phyloP scores from a whole-genome alignment of 768 basidiomycete species.

The Lentinula lateritia region DNA sequence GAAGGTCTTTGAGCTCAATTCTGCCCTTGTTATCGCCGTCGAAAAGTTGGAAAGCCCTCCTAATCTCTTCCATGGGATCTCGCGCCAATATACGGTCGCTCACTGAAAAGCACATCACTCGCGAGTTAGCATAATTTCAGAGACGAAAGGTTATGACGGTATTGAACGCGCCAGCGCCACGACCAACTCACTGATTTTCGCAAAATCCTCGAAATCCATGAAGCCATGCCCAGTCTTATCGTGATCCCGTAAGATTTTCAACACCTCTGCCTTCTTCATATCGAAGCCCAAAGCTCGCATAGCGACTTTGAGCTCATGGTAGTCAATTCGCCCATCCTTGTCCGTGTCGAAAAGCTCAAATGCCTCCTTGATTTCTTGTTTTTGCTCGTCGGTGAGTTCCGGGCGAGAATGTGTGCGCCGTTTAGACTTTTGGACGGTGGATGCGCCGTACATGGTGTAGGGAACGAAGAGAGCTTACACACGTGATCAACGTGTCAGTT shows the following conservation, averaged over 20 bases:
- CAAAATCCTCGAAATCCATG: slow-evolving; percentile 93
- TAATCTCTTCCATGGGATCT: slow-evolving; percentile 95
- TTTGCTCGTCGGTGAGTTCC: slow-evolving; percentile 83
- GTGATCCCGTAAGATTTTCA: slow-evolving; percentile 89
- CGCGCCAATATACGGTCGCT: slow-evolving; percentile 88
- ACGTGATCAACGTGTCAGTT: no score
- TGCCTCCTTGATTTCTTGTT: slow-evolving; percentile 96
- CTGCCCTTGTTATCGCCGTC: slow-evolving; percentile 96
- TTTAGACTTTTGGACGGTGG: slow-evolving; percentile 68
- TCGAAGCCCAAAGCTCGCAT: slow-evolving; percentile 98
- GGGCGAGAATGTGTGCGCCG: slow-evolving; percentile 71
- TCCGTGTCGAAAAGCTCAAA: slow-evolving; percentile 99
- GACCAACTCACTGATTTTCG: slow-evolving; percentile 75
- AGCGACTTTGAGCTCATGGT: slow-evolving; percentile 98
- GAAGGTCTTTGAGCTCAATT: slow-evolving; percentile 85
- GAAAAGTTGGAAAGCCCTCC: slow-evolving; percentile 93
- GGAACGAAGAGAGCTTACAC: not conserved
- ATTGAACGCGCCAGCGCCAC: not conserved
- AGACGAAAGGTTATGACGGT: slow-evolving; percentile 9
- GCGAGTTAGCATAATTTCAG: slow-evolving; percentile 12
- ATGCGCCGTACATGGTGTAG: slow-evolving; percentile 56
- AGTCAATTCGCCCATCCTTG: slow-evolving; percentile 94
- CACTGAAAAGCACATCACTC: slow-evolving; percentile 47
- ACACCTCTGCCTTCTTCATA: slow-evolving; percentile 95
- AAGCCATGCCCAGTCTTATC: slow-evolving; percentile 77